phyloP scores from a whole-genome alignment of 768 basidiomycete species.

The Trametes cingulata region DNA sequence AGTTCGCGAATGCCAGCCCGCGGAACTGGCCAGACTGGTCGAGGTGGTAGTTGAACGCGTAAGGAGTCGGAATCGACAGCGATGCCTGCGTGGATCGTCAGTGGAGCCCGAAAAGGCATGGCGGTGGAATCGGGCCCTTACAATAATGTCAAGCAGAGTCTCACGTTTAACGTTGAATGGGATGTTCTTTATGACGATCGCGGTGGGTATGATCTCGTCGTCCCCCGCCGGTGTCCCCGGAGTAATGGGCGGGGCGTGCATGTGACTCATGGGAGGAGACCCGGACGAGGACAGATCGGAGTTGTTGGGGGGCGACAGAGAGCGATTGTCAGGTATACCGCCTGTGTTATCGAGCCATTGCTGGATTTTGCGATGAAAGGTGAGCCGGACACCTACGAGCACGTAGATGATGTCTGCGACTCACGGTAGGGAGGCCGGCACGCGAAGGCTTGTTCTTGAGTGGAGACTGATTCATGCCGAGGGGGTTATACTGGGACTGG shows the following conservation, averaged over 20 bases:
- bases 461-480: conserved; percentile 65
- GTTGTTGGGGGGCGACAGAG: conserved; percentile 83
- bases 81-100: conserved; percentile 59
- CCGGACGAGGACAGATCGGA: conserved; percentile 88
- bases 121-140: conserved; percentile 42
- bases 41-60: conserved; percentile 99
- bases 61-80: conserved; percentile 91
- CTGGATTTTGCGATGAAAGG: conserved; percentile 41
- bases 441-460: conserved; percentile 76
- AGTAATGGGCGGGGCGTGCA: conserved; percentile 44
- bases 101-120: neutral
- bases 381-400: conserved; percentile 24
- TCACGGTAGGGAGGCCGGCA: conserved; percentile 71
- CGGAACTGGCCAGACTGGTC: conserved; percentile 96
- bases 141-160: conserved; percentile 94
- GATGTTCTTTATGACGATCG: conserved; percentile 99
- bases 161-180: conserved; percentile 98
- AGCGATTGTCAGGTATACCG: conserved; percentile 62
- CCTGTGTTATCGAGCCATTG: conserved; percentile 81
- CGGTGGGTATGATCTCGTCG: conserved; percentile 97
- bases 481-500: conserved; percentile 49
- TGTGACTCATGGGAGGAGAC: conserved; percentile 58
- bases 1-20: conserved; percentile 97
- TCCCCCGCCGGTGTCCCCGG: conserved; percentile 59
- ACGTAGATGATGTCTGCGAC: conserved; percentile 33